phyloP scores from a whole-genome alignment of 192 early-diverging fungal species.

The Diversispora epigaea region DNA sequence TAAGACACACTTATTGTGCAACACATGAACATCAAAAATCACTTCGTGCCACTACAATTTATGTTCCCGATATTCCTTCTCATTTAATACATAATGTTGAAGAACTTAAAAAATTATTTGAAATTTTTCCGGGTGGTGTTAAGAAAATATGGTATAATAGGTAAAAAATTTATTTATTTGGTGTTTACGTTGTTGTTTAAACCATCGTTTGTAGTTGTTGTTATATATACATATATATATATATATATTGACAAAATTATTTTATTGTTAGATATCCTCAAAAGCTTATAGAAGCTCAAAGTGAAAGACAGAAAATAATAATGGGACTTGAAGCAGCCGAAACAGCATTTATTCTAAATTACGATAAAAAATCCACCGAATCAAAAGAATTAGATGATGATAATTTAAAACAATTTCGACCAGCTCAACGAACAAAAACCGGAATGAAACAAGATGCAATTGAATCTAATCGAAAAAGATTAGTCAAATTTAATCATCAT shows the following conservation, averaged over 20 bases:
- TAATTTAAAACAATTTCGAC: constrained; percentile 34
- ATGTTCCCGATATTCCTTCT: constrained; percentile 75
- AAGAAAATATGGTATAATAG: constrained; percentile 61
- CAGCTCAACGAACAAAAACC: constrained; percentile 50
- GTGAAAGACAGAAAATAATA: constrained; percentile 53
- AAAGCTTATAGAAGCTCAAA: constrained; percentile 48
- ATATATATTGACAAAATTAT: not conserved
- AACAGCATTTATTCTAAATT: constrained; percentile 30
- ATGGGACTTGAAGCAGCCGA: constrained; percentile 51
- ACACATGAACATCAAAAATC: constrained; percentile 48
- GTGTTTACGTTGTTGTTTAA: not conserved
- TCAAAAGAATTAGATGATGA: constrained; percentile 23
- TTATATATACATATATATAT: not conserved
- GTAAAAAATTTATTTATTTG: constrained; percentile 32
- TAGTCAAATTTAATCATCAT: constrained; percentile 46
- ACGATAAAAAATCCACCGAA: constrained; percentile 25
- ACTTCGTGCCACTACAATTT: constrained; percentile 61
- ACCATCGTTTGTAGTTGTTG: too few relatives aligned
- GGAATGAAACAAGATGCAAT: constrained; percentile 71
- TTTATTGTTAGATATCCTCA: constrained; percentile 42
- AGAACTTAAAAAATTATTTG: constrained; percentile 53
- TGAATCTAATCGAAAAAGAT: constrained; percentile 41
- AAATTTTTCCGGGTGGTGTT: constrained; percentile 70
- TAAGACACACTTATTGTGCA: constrained; percentile 66
- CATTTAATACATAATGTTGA: constrained; percentile 50